Base-by-base conservation (phyloP, 2,329 filamentous ascomycete genomes). In the Emergomyces africanus region DNA sequence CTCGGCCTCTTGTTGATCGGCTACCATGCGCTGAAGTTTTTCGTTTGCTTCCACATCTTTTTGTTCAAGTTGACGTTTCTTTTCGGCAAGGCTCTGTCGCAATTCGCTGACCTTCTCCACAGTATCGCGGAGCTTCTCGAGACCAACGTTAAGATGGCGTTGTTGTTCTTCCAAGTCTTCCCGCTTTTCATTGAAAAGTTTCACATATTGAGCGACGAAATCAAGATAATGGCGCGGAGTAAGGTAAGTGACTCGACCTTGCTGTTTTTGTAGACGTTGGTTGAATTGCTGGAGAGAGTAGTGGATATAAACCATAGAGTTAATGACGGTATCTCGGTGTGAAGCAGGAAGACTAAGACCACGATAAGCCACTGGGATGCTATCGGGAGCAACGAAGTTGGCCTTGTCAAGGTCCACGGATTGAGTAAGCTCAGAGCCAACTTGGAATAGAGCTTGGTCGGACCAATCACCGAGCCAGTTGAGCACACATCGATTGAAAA, bases 401-500 rank as follows among this genome's bases (percentile, higher is more conserved):
- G 88, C 80, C 63, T 90, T 87, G 70, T 99, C 94, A 58, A 99
- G 81, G 71, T 99, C 94, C 61, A 99, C 85, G n/a, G 90, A 92
- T 64, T 95, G 88, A 0, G 95, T 99, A 60, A 99, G 83, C 74
- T 99, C 94, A 63, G 89, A 90, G 28, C 89, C 91, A 63, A 99
- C 95, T 74, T 99, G 95, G 85, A 95, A 99, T 23, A 99, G 82
- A 42, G 94, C 95, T 76, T 99, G 94, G 72, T 99, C 94, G 57
- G 94, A 99, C 94, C 94, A 99, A 75, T 99, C 94, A 64, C 94
- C 94, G 72, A 99, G 96, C 94, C 94, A 99, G 76, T 99, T 99
- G 66, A 99, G 86, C 54, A 99, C 94, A 71, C 94, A 99, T 81
- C 94, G 87, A 78, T 99, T 99, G 86, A 99, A 99, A 69, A 99